A percentile compares a stretch with the other conserved stretches of the same genome.
These are phyloP conservation scores for Alternaria incomplexa DNA, from an alignment of 2,329 filamentous ascomycete species.

Conservation along the genomic window DNA sequence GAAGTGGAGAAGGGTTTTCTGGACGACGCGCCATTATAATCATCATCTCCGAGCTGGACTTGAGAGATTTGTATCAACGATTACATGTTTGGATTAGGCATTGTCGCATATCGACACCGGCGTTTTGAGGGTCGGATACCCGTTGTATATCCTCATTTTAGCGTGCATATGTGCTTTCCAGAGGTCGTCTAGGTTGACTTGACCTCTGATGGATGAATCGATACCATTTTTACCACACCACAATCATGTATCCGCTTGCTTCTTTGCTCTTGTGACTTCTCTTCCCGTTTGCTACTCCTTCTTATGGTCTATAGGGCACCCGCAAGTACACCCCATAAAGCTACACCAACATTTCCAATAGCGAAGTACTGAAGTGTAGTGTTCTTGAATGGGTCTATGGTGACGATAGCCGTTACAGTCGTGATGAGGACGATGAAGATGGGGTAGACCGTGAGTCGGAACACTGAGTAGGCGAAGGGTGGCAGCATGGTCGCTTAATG, in stretches of 20 bases:
- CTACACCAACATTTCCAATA: background rate
- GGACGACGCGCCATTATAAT: constrained; percentile 14
- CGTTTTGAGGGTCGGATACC: background rate
- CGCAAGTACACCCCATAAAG: background rate
- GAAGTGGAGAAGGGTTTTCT: constrained; percentile 18
- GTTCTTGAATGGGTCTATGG: background rate
- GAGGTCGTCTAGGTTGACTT: background rate
- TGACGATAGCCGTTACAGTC: background rate
- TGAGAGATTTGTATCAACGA: background rate
- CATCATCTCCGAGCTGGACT: background rate
- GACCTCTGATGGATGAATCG: background rate
- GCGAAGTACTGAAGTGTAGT: background rate
- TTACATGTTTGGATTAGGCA: background rate
- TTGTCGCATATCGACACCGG: background rate
- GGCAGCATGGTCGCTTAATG: background rate
- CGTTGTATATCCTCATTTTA: background rate
- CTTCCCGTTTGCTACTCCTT: background rate
- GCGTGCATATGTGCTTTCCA: background rate
- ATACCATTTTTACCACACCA: background rate
- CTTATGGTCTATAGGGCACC: background rate
- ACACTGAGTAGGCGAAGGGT: background rate
- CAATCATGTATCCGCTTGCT: background rate
- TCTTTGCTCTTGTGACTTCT: background rate
- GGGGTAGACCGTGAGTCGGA: background rate
- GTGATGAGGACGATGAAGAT: background rate